A percentile compares a stretch with the other conserved stretches of the same genome.
Conservation (phyloP, 495 filamentous ascomycete species). For the Podospora bellae-mahoneyi region DNA sequence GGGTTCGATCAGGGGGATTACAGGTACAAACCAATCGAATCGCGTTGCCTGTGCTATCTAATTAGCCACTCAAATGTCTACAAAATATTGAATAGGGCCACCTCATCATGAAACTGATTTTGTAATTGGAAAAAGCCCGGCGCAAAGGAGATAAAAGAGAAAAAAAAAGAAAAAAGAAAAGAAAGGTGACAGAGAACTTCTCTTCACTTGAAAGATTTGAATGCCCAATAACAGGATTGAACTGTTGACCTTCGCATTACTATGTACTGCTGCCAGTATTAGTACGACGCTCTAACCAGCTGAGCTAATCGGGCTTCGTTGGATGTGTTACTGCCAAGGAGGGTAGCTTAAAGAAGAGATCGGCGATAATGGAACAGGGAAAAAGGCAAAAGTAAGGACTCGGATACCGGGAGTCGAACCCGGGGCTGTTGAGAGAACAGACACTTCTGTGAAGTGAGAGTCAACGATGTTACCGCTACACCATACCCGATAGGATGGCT, state of each 20-base stretch:
- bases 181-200: too few relatives aligned
- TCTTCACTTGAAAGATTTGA: not conserved
- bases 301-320: conserved; percentile 5
- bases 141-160: too few relatives aligned
- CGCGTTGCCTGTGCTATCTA: too few relatives aligned
- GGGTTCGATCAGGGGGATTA: too few relatives aligned
- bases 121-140: too few relatives aligned
- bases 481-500: conserved; percentile 10
- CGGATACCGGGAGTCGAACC: conserved; percentile 13
- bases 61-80: too few relatives aligned
- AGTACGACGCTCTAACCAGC: conserved; percentile 8
- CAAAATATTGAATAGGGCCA: too few relatives aligned
- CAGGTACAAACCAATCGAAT: too few relatives aligned
- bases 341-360: not conserved
- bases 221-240: conserved; percentile 9
- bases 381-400: conserved; percentile 2
- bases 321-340: not conserved
- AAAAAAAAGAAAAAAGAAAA: too few relatives aligned
- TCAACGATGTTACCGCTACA: conserved; percentile 12
- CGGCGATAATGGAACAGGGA: too few relatives aligned
- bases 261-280: not conserved
- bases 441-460: conserved; percentile 11
- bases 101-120: too few relatives aligned
- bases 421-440: conserved; percentile 11
- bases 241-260: conserved; percentile 7